Base-by-base conservation (phyloP, 306 rosid species). In the Rosa rugosa region DNA sequence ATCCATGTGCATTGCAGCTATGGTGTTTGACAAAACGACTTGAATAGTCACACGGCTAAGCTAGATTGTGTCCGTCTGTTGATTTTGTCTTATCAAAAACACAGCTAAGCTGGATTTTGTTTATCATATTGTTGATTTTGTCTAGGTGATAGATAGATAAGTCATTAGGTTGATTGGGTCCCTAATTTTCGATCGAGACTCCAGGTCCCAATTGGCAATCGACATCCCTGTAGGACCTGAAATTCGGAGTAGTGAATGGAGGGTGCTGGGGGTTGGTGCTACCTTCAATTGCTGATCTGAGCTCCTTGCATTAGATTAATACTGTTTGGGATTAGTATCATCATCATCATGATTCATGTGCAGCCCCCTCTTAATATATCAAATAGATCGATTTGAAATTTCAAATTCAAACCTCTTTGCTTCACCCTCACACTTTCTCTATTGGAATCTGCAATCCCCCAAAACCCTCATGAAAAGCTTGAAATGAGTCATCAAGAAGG, bases 121-220 rank as follows among this genome's bases (percentile, higher is more conserved):
- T 34, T 56, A 53, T 25, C 23, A 47, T 68, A 56, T 66, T 46
- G 76, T 62, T 59, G 84, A 69, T 70, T 66, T 75, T 69, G 83
- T 46, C 76, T 16, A 73, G 56, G 68, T 56, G 49, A 20, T 72
- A 34, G 36, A 6, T 36, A 51, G 41, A 77, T 13, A 44, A 44
- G 57, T 54, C 69, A 5, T 80, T 79, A 81, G 11, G 66, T 67
- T 75, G 77, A 81, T 69, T 59, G 70, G 64, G 77, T 76, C 90
- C 87, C 80, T 47, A 66, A 80, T 77, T 81, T 79, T 77, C 72
- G 74, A 34, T 82, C 82, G 81, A 80, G 90, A 66, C 36, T 46
- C 9, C 82, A 79, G 79, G 76, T 73, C 80, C 78, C 56, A 40
- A 81, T 71, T 10, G 70, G 69, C 17, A 17, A 59, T 25, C 80